Conservation (phyloP, 225 moss, liverwort and hornwort species). For the Physcomitrium patens region DNA sequence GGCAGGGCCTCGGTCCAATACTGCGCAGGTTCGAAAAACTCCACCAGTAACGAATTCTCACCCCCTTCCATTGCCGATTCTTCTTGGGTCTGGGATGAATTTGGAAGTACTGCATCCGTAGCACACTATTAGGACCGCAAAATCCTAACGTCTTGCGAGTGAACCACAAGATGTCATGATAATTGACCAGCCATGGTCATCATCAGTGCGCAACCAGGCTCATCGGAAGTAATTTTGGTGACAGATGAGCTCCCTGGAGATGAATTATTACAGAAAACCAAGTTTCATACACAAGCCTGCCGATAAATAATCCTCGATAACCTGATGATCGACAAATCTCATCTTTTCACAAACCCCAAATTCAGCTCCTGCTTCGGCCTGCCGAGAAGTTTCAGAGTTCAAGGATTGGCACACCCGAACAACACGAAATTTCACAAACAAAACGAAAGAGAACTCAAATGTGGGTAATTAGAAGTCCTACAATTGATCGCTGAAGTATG, state of each 20-base stretch:
- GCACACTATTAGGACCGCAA: constrained; percentile 4
- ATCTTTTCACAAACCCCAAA: neutral
- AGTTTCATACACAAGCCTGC: neutral
- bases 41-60: constrained; percentile 61
- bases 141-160: neutral
- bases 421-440: neutral
- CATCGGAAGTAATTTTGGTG: neutral
- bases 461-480: neutral
- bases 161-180: neutral
- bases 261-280: neutral
- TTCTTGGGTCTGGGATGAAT: constrained; percentile 16
- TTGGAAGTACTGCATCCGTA: constrained; percentile 15
- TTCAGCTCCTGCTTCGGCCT: constrained; percentile 16
- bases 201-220: neutral
- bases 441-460: neutral
- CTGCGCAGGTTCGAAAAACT: constrained; percentile 77
- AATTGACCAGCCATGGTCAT: neutral
- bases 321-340: neutral
- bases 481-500: neutral
- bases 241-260: neutral
- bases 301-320: neutral
- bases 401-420: constrained; percentile 4
- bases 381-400: constrained; percentile 4
- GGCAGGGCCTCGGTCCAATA: constrained; percentile 89
- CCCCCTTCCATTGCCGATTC: constrained; percentile 41